These are phyloP conservation scores for Pichia sp. DNA, from an alignment of 1,139 yeast species.

Conservation along the genomic window DNA sequence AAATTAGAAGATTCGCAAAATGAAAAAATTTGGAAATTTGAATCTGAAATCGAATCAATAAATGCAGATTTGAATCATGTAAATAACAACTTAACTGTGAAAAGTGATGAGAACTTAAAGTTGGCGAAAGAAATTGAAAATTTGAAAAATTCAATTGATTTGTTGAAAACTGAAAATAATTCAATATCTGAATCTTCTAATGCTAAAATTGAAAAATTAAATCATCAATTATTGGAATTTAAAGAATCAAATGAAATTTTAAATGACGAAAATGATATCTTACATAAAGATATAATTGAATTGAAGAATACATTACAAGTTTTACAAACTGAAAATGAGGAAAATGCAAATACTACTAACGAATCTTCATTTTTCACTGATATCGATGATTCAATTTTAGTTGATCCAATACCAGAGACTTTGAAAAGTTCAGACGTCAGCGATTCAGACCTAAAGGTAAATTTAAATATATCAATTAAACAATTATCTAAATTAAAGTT, in stretches of 20 bases:
- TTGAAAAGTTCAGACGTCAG: slow-evolving; percentile 43
- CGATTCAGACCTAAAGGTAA: slow-evolving; percentile 60
- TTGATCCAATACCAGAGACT: slow-evolving; percentile 25
- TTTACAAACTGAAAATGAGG: slow-evolving; percentile 12
- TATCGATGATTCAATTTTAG: slow-evolving; percentile 25
- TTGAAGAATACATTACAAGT: slow-evolving; percentile 25
- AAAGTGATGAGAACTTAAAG: slow-evolving; percentile 32
- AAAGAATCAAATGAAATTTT: slow-evolving; percentile 47
- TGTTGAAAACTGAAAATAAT: slow-evolving; percentile 35
- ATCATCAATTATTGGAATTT: slow-evolving; percentile 40
- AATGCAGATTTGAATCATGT: slow-evolving; percentile 15
- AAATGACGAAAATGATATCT: slow-evolving; percentile 58
- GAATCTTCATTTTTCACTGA: slow-evolving; percentile 7
- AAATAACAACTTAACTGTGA: slow-evolving; percentile 21
- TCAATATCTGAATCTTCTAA: slow-evolving; percentile 35
- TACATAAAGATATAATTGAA: slow-evolving; percentile 40
- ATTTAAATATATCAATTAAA: slow-evolving; percentile 59
- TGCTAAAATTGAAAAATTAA: slow-evolving; percentile 32
- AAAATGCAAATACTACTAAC: slow-evolving; percentile 4
- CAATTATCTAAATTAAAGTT: slow-evolving; percentile 50
- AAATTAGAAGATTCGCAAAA: slow-evolving; percentile 37
- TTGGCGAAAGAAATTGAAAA: slow-evolving; percentile 25
- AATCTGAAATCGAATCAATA: slow-evolving; percentile 20
- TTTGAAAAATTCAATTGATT: slow-evolving; percentile 44
- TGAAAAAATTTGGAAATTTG: slow-evolving; percentile 73